Evolutionary conservation across 179 eudicot species (phyloP), one percentile per base, ranked within the genome.

Genomic region (Spergularia azorica): DNA sequence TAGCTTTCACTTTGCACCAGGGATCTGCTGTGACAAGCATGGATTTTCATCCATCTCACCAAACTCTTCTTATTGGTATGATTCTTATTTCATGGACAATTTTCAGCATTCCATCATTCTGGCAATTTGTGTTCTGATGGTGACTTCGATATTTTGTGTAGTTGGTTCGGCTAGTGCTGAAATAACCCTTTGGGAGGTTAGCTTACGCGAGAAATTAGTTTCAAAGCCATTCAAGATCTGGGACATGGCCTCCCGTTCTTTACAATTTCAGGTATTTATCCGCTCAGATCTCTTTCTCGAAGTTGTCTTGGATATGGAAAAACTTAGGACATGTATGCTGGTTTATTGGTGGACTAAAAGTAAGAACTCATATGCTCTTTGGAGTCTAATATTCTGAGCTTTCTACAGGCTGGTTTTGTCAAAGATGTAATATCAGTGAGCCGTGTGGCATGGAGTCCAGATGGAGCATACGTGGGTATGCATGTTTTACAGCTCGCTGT

Each of bases 361-460:
- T 32, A 12, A 67, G 46, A 41, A 61, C 14, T 0, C 56, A 2
- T 17, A 26, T 13, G 15, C 39, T 63, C 13, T 26, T 3, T 62
- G 13, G 20, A 58, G 56, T 39, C 21, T 64, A 68, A 63, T 50
- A 51, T 76, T 73, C 36, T 6, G 76, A 6, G 66, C 14, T 65
- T 26, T 46, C 57, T 62, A 54, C 87, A 87, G 90, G 74, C 90
- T 81, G 80, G 92, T 62, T 82, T 77, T 76, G 86, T 76, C 41
- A 90, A 92, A 82, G 93, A 84, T 77, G 87, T 85, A 38, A 84
- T 92, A 62, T 86, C 90, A 52, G 95, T 90, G 74, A 94, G 68
- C 75, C 90, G 95, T 63, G 95, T 94, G 67, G 83, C 92, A 72
- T 93, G 96, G 96, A 91, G 96, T 74, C 89, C 90, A 58, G 96